Evolutionary conservation across 495 filamentous ascomycete species (phyloP), one percentile per base, ranked within the genome.

Genomic region (Cercophora sp.): DNA sequence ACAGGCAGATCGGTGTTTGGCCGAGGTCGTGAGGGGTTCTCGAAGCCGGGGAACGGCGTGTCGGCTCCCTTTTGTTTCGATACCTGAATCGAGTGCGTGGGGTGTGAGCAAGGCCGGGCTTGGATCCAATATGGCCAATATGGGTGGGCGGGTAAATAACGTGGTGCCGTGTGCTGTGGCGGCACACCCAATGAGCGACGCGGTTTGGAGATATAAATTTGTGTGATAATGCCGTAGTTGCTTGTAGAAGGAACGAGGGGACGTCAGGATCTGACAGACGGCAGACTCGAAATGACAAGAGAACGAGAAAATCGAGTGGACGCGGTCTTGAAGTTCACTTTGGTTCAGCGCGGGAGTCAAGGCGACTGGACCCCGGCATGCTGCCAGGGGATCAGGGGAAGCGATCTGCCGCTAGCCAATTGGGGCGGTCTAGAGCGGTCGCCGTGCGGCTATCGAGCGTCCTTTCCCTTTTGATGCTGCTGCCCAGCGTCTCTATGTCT

Each of bases 81-180:
- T 13, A 9, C 6, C 20, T 8, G 35, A 29, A 24, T 35, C 29
- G 41, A 18, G n/a, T n/a, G n/a, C n/a, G n/a, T 25, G 31, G 20
- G 36, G 48, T 29, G 16, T 29, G 24, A 16, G 31, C 37, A 24
- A n/a, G 23, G 29, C 47, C 24, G 51, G 39, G 40, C 46, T 49
- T 45, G 57, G 40, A 47, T 34, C 41, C 32, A 13, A 25, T 22
- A 16, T n/a, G 19, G 23, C 19, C 60, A 65, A 66, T 68, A 61
- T 68, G 62, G 65, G 60, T 46, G 48, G 29, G 53, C 67, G 67
- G 67, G 56, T 70, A 68, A 68, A 68, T 68, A 59, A 54, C 50
- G 40, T 26, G 37, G 53, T 58, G 54, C 62, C 60, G 60, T 53
- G 56, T 27, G 52, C 42, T 41, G 36, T 37, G 34, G 34, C 23